Base-by-base conservation (phyloP, 306 rosid species). In the Luffa acutangula region DNA sequence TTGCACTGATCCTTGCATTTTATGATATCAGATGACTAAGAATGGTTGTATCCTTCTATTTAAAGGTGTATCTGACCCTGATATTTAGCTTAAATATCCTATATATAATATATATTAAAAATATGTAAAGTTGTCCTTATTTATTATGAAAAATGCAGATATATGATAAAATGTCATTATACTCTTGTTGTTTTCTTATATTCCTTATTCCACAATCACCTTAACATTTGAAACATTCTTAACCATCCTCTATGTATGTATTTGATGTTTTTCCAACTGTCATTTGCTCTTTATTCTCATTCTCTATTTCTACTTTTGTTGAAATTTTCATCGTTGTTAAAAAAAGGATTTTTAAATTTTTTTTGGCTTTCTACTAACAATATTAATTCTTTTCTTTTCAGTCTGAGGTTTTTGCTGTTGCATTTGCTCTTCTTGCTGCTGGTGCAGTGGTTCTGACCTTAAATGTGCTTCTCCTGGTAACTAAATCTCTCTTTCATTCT, bases 321-420 rank as follows among this genome's bases (percentile, higher is more conserved):
- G 25, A 63, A 67, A 25, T 25, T 25, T 25, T 72, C 76, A 62
- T 34, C 45, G 15, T 21, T 42, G 9, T 58, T 77, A 39, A 36
- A 64, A 15, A 46, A 21, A 13, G 17, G 52, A 67, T 76, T 56
- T 42, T 9, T 4, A 13, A 74, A 51, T 21, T 52, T 78, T 76
- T 52, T 41, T 81, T 57, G 54, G 76, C 37, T 59, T 33, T 72
- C 52, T 82, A 48, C 82, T 86, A 59, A 85, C 75, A 21, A 43
- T 72, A 58, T 75, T 70, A 58, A n/a, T 43, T 77, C 17, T 76
- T 56, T 33, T 74, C 74, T 34, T 80, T 65, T 54, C 94, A 96
- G 99, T 90, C 97, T 75, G 99, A 96, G 85, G 99, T 95, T 59
- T 95, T 95, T 43, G 99, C 98, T 36, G 99, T 93, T 83, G 97